These are phyloP conservation scores for Luffa aegyptiaca DNA, from an alignment of 306 rosid genomes.

Conservation along the genomic window DNA sequence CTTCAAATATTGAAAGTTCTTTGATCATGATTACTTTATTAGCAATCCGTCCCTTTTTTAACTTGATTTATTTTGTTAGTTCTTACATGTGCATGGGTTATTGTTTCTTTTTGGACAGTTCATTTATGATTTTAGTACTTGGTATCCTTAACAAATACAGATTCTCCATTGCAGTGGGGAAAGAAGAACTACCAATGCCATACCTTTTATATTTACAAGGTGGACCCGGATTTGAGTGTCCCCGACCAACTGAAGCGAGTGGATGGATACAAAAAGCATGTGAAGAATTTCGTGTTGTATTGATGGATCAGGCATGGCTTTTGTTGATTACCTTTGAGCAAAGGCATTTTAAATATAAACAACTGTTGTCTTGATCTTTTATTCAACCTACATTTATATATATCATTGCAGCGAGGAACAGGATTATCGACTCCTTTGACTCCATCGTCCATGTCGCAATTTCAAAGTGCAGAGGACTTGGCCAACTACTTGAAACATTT, in stretches of 20 bases:
- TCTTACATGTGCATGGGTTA: not conserved
- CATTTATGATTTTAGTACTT: not conserved
- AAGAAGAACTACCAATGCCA: conserved; percentile 66
- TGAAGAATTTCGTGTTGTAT: conserved; percentile 72
- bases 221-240: conserved; percentile 91
- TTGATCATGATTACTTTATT: not conserved
- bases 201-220: conserved; percentile 83
- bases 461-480: conserved; percentile 50
- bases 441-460: conserved; percentile 74
- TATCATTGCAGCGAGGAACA: conserved; percentile 80
- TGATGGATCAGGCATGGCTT: conserved; percentile 90
- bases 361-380: conserved; percentile 9
- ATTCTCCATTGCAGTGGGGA: conserved; percentile 51
- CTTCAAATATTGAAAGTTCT: not conserved
- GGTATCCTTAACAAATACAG: conserved; percentile 10
- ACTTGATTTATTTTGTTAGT: not conserved
- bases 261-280: conserved; percentile 88
- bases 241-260: conserved; percentile 66
- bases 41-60: not conserved
- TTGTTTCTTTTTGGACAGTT: not conserved
- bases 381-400: not conserved
- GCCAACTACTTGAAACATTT: conserved; percentile 61
- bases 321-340: not conserved
- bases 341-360: not conserved
- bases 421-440: conserved; percentile 91